Evolutionary conservation across 2,329 filamentous ascomycete species (phyloP).

Genomic region (Ramularia collo-cygni): DNA sequence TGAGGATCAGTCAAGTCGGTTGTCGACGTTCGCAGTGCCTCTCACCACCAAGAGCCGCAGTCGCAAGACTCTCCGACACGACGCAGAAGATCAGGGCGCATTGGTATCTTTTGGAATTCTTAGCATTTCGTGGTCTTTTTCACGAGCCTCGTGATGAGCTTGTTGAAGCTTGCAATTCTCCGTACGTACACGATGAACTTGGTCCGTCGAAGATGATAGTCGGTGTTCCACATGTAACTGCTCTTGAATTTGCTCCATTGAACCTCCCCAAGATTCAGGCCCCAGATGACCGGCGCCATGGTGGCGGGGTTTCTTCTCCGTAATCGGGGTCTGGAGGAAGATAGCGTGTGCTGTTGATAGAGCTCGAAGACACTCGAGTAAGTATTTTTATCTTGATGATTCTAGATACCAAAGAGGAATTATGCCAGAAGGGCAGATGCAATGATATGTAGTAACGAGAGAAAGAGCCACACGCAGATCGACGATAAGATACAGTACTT

Average conservation of each 20-base stretch:
- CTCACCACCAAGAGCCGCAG: conserved; percentile 48
- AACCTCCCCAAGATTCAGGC: conserved; percentile 50
- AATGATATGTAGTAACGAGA: no score
- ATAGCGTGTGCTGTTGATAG: no score
- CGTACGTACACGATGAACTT: conserved; percentile 46
- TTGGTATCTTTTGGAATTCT: conserved; percentile 38
- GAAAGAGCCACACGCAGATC: no score
- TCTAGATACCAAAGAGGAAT: no score
- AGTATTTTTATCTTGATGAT: no score
- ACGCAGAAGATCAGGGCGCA: conserved; percentile 53
- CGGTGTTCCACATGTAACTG: conserved; percentile 49
- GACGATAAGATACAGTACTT: no score
- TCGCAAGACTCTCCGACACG: conserved; percentile 51
- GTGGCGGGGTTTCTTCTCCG: background rate
- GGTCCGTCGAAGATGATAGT: conserved; percentile 49
- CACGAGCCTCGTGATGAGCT: no score
- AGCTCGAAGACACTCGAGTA: no score
- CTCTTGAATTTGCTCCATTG: conserved; percentile 53
- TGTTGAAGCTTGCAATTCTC: no score
- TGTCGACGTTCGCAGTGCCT: background rate
- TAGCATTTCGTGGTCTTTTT: no score
- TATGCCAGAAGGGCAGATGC: no score
- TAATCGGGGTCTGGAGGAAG: no score
- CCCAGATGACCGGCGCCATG: conserved; percentile 47
- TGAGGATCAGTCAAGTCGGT: background rate